Evolutionary conservation across 2,329 filamentous ascomycete species (phyloP), one percentile per base, ranked within the genome.

Genomic region (Botryotinia calthae): DNA sequence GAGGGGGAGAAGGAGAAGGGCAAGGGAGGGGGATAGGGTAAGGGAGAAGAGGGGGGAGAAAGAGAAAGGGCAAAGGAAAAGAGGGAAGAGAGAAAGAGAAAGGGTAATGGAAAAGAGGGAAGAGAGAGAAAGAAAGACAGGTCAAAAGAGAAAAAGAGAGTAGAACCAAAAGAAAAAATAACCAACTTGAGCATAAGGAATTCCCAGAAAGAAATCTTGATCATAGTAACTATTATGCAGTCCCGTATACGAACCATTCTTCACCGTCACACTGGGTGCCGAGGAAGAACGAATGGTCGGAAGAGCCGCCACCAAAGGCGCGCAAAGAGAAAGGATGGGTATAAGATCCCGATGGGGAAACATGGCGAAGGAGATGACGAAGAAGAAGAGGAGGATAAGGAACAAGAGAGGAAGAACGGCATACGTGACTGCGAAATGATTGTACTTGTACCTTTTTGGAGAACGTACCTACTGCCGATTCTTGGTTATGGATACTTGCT

Each of bases 201-300:
- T 74, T 4, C 76, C 76, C 10, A 78, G 76, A 48, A 78, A 79
- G 74, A 77, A 76, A 63, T 79, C 77, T 69, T 79, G 76, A n/a
- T 76, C 72, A 66, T 76, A 78, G 12, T 63, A 46, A 22, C 69
- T 28, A 66, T 75, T 76, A 65, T 77, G 70, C 3, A 76, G 22
- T 14, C 77, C 77, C 51, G 31, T 69, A 54, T 78, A 78, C 16
- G 76, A 73, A 0, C 78, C 78, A 73, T 79, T 79, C 67, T 75
- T 77, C 9, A 78, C 70, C 4, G 76, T 75, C 12, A 73, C 77
- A 46, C 22, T 42, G 0, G 66, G 66, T 2, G 25, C 37, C 9
- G 16, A 12, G 18, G 61, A 20, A 28, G 61, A 20, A 28, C 37
- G 61, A 6, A 40, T 20, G 1, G 61, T 63, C 12, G 61, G 61